Percentiles rank a stretch among this genome's conserved stretches.
Evolutionary conservation across 2,329 filamentous ascomycete genomes (phyloP).

Genomic region (Lachnellula arida): DNA sequence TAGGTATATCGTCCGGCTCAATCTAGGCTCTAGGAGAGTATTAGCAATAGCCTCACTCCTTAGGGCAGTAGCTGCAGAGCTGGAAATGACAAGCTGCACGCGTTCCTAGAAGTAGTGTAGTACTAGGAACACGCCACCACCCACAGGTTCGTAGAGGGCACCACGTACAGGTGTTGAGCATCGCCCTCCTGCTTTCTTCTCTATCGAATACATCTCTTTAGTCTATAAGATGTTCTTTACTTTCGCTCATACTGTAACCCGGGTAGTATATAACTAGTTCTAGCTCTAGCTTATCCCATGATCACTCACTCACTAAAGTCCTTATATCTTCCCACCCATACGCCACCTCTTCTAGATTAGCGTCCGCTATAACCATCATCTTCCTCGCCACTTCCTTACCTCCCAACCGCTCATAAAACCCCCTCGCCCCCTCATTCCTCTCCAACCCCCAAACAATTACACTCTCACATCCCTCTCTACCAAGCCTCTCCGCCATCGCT

Average conservation of each 20-base stretch:
- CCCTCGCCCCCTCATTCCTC: slow-evolving; percentile 1
- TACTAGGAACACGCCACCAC: too few relatives aligned
- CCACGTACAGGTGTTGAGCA: too few relatives aligned
- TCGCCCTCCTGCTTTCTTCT: too few relatives aligned
- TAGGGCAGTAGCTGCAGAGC: too few relatives aligned
- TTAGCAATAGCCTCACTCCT: too few relatives aligned
- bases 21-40: too few relatives aligned
- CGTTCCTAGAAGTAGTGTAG: too few relatives aligned
- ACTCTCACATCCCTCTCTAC: slow-evolving; percentile 1
- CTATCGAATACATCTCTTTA: too few relatives aligned
- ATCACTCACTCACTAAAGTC: not conserved
- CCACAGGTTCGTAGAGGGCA: too few relatives aligned
- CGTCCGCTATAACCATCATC: slow-evolving; percentile 3
- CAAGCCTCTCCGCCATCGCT: slow-evolving; percentile 3
- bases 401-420: slow-evolving; percentile 5
- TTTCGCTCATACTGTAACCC: not conserved
- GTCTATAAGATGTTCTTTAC: too few relatives aligned
- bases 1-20: too few relatives aligned
- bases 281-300: not conserved
- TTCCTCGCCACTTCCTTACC: slow-evolving; percentile 6
- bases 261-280: not conserved
- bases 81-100: too few relatives aligned
- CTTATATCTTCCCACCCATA: slow-evolving; percentile 9
- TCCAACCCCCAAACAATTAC: slow-evolving; percentile 5
- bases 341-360: slow-evolving; percentile 4